These are phyloP conservation scores for Alternaria rosae DNA, from an alignment of 2,329 filamentous ascomycete genomes.

Conservation along the genomic window DNA sequence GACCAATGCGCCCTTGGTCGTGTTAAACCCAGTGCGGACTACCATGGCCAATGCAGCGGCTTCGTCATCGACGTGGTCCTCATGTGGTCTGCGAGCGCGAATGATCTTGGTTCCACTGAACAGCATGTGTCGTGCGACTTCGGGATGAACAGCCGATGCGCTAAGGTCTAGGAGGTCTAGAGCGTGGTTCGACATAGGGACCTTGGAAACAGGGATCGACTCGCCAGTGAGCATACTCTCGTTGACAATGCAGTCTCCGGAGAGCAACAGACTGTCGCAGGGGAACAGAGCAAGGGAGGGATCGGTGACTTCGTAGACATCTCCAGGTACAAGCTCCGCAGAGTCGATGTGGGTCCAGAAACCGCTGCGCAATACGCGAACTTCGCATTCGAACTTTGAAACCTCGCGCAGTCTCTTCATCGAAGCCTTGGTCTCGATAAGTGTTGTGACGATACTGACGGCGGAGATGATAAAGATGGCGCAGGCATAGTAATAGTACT, in stretches of 20 bases:
- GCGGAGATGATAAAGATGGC: conserved; percentile 96
- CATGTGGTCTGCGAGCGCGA: conserved; percentile 84
- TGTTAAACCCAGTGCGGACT: conserved; percentile 94
- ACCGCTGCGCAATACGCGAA: conserved; percentile 89
- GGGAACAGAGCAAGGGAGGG: conserved; percentile 87
- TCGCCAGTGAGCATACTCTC: conserved; percentile 99
- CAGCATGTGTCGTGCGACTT: conserved; percentile 86
- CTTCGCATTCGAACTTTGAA: conserved; percentile 92
- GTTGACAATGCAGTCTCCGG: conserved; percentile 97
- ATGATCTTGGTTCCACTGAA: conserved; percentile 97
- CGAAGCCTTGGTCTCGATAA: conserved; percentile 90
- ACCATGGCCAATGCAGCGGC: conserved; percentile 91
- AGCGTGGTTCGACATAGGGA: conserved; percentile 80
- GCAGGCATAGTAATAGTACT: conserved; percentile 96
- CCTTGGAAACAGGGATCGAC: conserved; percentile 95
- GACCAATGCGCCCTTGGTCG: conserved; percentile 93
- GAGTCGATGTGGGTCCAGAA: conserved; percentile 94
- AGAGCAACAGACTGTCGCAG: conserved; percentile 88
- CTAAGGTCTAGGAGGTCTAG: conserved; percentile 78
- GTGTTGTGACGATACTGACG: conserved; percentile 86
- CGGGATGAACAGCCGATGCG: conserved; percentile 81
- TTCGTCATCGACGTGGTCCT: conserved; percentile 84
- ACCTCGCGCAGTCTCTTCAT: conserved; percentile 92
- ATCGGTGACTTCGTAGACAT: conserved; percentile 96
- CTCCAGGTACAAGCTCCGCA: conserved; percentile 88